These are phyloP conservation scores for Vaccinium myrtillus DNA, from an alignment of 148 eudicot genomes.

Conservation along the genomic window DNA sequence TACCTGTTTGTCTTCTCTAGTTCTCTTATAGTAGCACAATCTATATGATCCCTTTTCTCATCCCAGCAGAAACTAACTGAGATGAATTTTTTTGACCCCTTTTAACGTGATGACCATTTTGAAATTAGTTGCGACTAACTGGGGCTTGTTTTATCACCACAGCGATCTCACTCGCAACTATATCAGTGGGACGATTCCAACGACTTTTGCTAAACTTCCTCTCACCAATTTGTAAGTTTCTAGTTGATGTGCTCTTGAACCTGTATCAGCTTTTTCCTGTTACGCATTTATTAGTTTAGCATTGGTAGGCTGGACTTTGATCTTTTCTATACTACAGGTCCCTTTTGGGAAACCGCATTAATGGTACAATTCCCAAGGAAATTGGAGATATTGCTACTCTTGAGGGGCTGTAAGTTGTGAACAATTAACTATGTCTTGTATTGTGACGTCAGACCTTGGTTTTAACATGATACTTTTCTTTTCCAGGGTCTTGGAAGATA, in stretches of 20 bases:
- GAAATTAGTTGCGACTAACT: constrained; percentile 12
- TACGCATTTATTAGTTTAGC: background rate
- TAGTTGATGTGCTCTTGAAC: background rate
- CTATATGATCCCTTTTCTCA: background rate
- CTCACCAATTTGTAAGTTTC: constrained; percentile 56
- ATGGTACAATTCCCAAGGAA: constrained; percentile 58
- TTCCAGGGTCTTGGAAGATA: constrained; percentile 51
- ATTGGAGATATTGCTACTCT: constrained; percentile 59
- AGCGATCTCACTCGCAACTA: constrained; percentile 74
- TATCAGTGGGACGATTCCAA: constrained; percentile 69
- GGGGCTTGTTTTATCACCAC: constrained; percentile 20
- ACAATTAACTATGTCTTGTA: background rate
- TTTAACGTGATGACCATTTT: too few species aligned
- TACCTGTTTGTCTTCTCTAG: background rate
- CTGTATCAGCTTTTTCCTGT: background rate
- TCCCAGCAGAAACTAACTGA: background rate
- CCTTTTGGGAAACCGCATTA: constrained; percentile 49
- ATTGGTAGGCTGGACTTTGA: constrained; percentile 9
- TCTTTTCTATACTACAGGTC: constrained; percentile 33
- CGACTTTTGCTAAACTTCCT: constrained; percentile 42
- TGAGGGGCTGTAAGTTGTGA: constrained; percentile 44
- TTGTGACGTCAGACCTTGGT: background rate
- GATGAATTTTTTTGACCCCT: background rate
- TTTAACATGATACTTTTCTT: background rate
- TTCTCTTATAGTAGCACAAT: background rate